These are phyloP conservation scores for Rosa persica DNA, from an alignment of 306 rosid species.

Conservation along the genomic window DNA sequence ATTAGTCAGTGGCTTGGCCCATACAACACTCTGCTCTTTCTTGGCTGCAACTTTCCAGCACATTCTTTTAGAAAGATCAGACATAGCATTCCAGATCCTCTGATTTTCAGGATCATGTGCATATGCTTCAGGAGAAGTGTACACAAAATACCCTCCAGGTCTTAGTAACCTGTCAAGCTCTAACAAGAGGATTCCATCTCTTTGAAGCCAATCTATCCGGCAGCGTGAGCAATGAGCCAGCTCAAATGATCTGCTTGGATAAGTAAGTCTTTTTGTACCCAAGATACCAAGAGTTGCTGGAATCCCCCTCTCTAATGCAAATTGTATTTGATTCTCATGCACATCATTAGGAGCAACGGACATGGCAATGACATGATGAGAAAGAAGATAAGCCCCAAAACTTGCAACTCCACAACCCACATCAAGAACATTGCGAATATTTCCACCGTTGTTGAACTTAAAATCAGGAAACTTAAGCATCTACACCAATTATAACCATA, in stretches of 20 bases:
- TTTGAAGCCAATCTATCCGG: slow-evolving; percentile 68
- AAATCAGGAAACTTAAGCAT: slow-evolving; percentile 60
- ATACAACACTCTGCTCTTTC: slow-evolving; percentile 59
- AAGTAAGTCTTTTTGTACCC: slow-evolving; percentile 66
- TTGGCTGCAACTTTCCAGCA: slow-evolving; percentile 56
- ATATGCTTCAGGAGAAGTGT: slow-evolving; percentile 68
- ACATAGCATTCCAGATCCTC: slow-evolving; percentile 54
- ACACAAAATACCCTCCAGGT: slow-evolving; percentile 65
- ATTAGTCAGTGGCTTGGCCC: slow-evolving; percentile 55
- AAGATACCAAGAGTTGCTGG: slow-evolving; percentile 66
- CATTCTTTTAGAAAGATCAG: slow-evolving; percentile 47
- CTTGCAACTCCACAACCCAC: slow-evolving; percentile 78
- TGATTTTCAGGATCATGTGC: slow-evolving; percentile 50
- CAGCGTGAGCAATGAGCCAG: slow-evolving; percentile 65
- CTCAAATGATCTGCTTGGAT: slow-evolving; percentile 66
- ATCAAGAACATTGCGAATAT: slow-evolving; percentile 51
- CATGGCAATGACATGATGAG: slow-evolving; percentile 48
- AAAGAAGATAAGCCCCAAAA: slow-evolving; percentile 66
- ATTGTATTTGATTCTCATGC: slow-evolving; percentile 66
- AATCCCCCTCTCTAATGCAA: slow-evolving; percentile 67
- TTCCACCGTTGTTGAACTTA: slow-evolving; percentile 50
- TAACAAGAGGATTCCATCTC: slow-evolving; percentile 54
- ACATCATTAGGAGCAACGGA: slow-evolving; percentile 66
- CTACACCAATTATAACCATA: slow-evolving; percentile 27
- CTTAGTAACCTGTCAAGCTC: slow-evolving; percentile 61